phyloP scores from a whole-genome alignment of 2,329 filamentous ascomycete species.

The Beauveria australis region DNA sequence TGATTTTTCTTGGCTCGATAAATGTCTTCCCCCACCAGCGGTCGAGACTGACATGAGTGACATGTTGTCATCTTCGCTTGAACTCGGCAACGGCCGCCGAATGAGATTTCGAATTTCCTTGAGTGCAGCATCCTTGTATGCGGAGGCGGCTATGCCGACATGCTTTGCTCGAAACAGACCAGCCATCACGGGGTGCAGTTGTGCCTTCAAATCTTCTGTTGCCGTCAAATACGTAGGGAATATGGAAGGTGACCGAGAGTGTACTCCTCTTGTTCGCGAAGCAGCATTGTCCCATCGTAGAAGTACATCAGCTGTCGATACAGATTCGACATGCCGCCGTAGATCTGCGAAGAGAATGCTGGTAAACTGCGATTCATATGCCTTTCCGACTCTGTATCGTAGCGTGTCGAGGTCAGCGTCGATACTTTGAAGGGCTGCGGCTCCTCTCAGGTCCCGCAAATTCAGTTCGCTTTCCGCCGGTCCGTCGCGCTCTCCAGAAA shows the following conservation, averaged over 20 bases:
- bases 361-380: constrained; percentile 75
- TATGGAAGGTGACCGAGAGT: constrained; percentile 56
- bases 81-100: constrained; percentile 77
- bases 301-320: constrained; percentile 65
- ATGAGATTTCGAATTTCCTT: constrained; percentile 84
- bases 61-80: constrained; percentile 87
- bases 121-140: constrained; percentile 75
- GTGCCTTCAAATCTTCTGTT: constrained; percentile 60
- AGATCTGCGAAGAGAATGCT: constrained; percentile 72
- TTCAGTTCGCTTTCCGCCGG: constrained; percentile 22
- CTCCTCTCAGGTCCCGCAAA: constrained; percentile 62
- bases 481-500: constrained; percentile 58
- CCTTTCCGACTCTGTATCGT: constrained; percentile 74
- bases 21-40: constrained; percentile 54
- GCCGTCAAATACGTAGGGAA: constrained; percentile 74
- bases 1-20: constrained; percentile 82
- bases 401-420: constrained; percentile 68
- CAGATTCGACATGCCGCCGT: constrained; percentile 66
- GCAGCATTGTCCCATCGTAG: constrained; percentile 78
- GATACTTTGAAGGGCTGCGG: constrained; percentile 74
- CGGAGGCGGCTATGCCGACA: constrained; percentile 70
- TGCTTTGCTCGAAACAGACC: constrained; percentile 78
- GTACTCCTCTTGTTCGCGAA: constrained; percentile 63
- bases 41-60: constrained; percentile 84
- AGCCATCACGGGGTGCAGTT: constrained; percentile 61